phyloP scores from a whole-genome alignment of 371 early-diverging fungal genomes.

The Blakeslea trispora region DNA sequence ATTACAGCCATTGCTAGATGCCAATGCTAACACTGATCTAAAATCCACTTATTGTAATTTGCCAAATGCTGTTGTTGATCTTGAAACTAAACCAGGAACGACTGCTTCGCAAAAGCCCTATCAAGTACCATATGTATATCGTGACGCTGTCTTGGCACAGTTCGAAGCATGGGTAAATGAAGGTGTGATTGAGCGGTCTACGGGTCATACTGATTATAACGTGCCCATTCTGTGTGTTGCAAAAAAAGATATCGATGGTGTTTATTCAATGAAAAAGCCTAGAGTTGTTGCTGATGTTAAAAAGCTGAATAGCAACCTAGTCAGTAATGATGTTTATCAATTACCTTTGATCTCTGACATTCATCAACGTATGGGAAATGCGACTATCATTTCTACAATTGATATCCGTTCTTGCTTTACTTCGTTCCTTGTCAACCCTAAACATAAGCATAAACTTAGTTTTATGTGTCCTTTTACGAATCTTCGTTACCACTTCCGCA shows the following conservation, averaged over 20 bases:
- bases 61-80: background rate
- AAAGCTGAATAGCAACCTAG: constrained; percentile 2
- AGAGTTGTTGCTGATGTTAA: constrained; percentile 8
- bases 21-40: background rate
- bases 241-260: background rate
- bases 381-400: background rate
- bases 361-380: background rate
- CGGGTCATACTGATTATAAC: background rate
- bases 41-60: background rate
- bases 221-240: background rate
- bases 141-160: background rate
- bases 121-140: background rate
- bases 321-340: background rate
- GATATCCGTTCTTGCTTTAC: constrained; percentile 11
- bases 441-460: constrained; percentile 1
- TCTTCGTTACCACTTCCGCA: background rate
- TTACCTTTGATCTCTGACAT: constrained; percentile 3
- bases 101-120: background rate
- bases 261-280: background rate
- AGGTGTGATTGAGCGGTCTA: background rate
- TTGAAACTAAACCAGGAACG: background rate
- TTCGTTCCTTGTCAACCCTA: background rate
- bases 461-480: constrained; percentile 8
- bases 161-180: background rate
- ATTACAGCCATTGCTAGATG: background rate